Evolutionary conservation across 176 grass and related monocot species (phyloP).

Genomic region (Paspalum vaginatum): DNA sequence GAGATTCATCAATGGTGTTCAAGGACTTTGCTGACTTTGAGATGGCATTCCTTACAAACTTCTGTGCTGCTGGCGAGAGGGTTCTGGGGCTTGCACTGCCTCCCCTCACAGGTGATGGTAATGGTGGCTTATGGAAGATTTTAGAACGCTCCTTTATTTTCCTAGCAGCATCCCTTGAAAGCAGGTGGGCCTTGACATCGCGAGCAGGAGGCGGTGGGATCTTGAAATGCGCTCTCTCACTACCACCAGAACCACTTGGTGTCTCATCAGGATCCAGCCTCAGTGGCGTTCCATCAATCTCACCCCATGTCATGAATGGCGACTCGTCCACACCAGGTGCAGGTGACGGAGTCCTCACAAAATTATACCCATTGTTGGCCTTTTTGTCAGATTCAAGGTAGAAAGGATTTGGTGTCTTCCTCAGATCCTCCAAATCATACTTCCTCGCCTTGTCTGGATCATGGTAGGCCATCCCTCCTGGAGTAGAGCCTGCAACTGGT

Average conservation of each 20-base stretch:
- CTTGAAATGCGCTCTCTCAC: slow-evolving; percentile 64
- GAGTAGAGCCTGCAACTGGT: slow-evolving; percentile 68
- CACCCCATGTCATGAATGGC: slow-evolving; percentile 96
- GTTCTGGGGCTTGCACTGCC: slow-evolving; percentile 85
- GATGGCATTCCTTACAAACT: slow-evolving; percentile 89
- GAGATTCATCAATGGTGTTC: slow-evolving; percentile 74
- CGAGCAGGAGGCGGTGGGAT: slow-evolving; percentile 75
- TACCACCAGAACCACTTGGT: slow-evolving; percentile 39
- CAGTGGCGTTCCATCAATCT: slow-evolving; percentile 88
- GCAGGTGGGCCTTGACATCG: slow-evolving; percentile 81
- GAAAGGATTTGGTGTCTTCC: slow-evolving; percentile 85
- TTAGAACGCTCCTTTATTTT: slow-evolving; percentile 77
- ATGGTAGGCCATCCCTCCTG: slow-evolving; percentile 57
- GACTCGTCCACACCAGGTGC: slow-evolving; percentile 92
- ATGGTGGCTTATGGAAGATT: slow-evolving; percentile 74
- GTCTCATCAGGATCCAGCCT: slow-evolving; percentile 75
- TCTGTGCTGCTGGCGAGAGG: slow-evolving; percentile 84
- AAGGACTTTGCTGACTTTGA: slow-evolving; percentile 80
- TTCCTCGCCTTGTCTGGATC: slow-evolving; percentile 74
- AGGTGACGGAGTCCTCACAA: slow-evolving; percentile 86
- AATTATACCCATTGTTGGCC: slow-evolving; percentile 73
- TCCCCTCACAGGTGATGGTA: slow-evolving; percentile 74
- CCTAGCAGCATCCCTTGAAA: slow-evolving; percentile 86
- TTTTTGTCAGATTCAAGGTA: slow-evolving; percentile 76
- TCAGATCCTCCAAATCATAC: slow-evolving; percentile 94